A percentile compares a stretch with the other conserved stretches of the same genome.
These are phyloP conservation scores for Alternaria solani DNA, from an alignment of 2,329 filamentous ascomycete genomes.

Conservation along the genomic window DNA sequence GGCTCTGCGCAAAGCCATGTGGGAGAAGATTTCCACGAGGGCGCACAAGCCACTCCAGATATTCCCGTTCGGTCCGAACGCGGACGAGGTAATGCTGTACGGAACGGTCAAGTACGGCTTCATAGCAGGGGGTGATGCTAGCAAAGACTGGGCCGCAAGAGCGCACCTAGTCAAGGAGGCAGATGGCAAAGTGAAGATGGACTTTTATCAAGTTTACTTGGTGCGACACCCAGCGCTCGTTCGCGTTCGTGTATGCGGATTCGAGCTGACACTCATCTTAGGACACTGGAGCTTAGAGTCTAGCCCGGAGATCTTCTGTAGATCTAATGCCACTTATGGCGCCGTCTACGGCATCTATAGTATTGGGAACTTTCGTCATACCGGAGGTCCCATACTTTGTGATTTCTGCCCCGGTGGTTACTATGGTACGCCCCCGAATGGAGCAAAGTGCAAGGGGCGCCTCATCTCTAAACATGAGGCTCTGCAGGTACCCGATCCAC, in stretches of 20 bases:
- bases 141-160: conserved; percentile 63
- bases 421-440: background rate
- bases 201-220: conserved; percentile 64
- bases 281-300: conserved; percentile 28
- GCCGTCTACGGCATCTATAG: background rate
- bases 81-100: conserved; percentile 63
- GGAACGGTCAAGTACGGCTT: conserved; percentile 62
- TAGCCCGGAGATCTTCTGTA: conserved; percentile 15
- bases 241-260: background rate
- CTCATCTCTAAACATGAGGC: conserved; percentile 1
- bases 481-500: background rate
- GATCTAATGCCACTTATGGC: background rate
- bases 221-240: conserved; percentile 48
- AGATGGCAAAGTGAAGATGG: conserved; percentile 63
- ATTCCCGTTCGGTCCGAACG: conserved; percentile 58
- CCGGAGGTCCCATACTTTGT: background rate
- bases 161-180: conserved; percentile 61
- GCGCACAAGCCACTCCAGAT: conserved; percentile 58
- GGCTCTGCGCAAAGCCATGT: conserved; percentile 60
- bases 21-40: conserved; percentile 60
- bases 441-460: background rate
- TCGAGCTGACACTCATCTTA: conserved; percentile 18
- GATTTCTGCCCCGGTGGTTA: background rate
- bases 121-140: conserved; percentile 58
- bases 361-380: conserved; percentile 3